Base-by-base conservation (phyloP, 1,139 yeast genomes). In the Saccharomyces pastorianus region DNA sequence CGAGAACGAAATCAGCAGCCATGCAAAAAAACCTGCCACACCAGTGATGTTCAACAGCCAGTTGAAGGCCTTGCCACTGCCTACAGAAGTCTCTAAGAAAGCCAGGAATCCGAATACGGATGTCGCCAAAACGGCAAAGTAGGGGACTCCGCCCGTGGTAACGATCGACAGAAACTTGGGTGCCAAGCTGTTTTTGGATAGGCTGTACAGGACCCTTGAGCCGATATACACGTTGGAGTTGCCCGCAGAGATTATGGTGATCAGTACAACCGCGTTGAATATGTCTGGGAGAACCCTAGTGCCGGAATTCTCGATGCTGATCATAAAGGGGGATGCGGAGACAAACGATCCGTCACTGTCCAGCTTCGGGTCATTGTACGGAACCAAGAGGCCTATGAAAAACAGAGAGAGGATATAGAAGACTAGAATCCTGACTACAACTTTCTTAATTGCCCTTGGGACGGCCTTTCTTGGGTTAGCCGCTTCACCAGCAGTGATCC, bases 401-500 rank as follows among this genome's bases (percentile, higher is more conserved):
- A 90, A 78, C 61, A 90, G 79, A 11, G 91, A 83, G n/a, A 86
- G 76, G 65, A 91, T 83, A 77, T 88, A 91, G 68, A 91, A 87
- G 55, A 89, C 73, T 59, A 88, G 71, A 62, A 91, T 88, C 72
- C 97, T 81, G 74, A 82, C 79, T 61, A 89, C 81, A 41, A 89
- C 95, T 66, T 87, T 87, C 64, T 84, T 81, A 64, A 88, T 87
- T 32, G 96, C 96, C 56, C 79, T 78, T 55, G 96, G 96, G 52
- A 91, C 88, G n/a, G 95, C 78, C 60, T 80, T 82, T 68, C 87
- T 78, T 55, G 97, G 96, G 71, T 88, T 86, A 51, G 80, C 78
- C 50, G 93, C 80, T 73, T 91, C 97, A 68, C 96, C 96, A 20
- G 95, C 93, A 4, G 96, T 82, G 55, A 91, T 81, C 63, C 96